A percentile compares a stretch with the other conserved stretches of the same genome.
Conservation (phyloP, 306 rosid species). For the Mimosa bimucronata region DNA sequence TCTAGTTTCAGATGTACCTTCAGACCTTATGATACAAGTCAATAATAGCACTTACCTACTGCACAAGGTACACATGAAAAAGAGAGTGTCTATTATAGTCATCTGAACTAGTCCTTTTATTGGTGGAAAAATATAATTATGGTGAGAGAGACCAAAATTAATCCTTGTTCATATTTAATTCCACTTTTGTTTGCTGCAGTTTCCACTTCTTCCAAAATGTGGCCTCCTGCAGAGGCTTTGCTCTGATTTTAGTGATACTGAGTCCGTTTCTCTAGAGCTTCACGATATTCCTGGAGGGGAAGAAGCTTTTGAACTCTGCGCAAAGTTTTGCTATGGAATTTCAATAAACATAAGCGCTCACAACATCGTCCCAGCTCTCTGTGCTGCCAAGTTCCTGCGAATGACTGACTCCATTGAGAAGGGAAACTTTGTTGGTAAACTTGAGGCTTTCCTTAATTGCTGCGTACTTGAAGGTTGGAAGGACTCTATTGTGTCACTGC, state of each 20-base stretch:
- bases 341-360: slow-evolving; percentile 85
- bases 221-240: slow-evolving; percentile 82
- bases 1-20: slow-evolving; percentile 64
- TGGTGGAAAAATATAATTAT: neutral
- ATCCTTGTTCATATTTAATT: slow-evolving; percentile 41
- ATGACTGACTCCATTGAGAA: slow-evolving; percentile 75
- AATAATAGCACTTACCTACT: slow-evolving; percentile 66
- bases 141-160: slow-evolving; percentile 5
- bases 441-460: slow-evolving; percentile 81
- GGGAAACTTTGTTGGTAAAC: slow-evolving; percentile 81
- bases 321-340: slow-evolving; percentile 92
- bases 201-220: slow-evolving; percentile 72
- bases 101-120: neutral
- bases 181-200: slow-evolving; percentile 66
- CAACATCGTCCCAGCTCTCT: slow-evolving; percentile 71
- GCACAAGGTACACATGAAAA: slow-evolving; percentile 68
- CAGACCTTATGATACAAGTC: slow-evolving; percentile 70
- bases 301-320: slow-evolving; percentile 84
- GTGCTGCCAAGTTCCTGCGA: slow-evolving; percentile 83
- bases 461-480: slow-evolving; percentile 96
- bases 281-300: slow-evolving; percentile 87
- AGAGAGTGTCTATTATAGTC: neutral
- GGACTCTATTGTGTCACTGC: slow-evolving; percentile 74
- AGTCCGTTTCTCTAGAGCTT: slow-evolving; percentile 62
- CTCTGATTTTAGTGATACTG: slow-evolving; percentile 54